phyloP scores from a whole-genome alignment of 2,329 filamentous ascomycete species.

The Cytospora piceicola region DNA sequence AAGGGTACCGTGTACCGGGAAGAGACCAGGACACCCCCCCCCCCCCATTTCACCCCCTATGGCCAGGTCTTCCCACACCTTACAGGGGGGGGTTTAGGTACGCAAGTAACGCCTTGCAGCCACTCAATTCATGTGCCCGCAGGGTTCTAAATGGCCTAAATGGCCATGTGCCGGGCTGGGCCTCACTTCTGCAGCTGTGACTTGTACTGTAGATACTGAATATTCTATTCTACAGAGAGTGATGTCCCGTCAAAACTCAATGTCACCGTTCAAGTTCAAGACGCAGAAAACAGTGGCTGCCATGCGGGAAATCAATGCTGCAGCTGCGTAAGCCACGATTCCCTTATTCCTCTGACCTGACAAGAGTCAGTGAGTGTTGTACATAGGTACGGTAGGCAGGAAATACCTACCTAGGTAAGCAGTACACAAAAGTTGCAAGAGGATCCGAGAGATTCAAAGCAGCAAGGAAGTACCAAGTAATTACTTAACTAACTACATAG shows the following conservation, averaged over 20 bases:
- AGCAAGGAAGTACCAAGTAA: not conserved
- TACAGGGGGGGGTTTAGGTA: conserved; percentile 2
- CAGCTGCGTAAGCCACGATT: not conserved
- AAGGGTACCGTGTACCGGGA: not conserved
- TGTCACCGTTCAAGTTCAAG: conserved; percentile 11
- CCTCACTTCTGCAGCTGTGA: not conserved
- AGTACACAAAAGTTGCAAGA: too few relatives aligned
- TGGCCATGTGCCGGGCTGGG: conserved; percentile 18
- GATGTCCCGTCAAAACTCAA: not conserved
- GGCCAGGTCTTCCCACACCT: not conserved
- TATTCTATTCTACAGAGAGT: too few relatives aligned
- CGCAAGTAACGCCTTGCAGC: conserved; percentile 10
- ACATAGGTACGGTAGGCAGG: too few relatives aligned
- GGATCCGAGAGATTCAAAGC: too few relatives aligned
- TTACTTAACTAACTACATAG: not conserved
- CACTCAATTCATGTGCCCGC: conserved; percentile 16
- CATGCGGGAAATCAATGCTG: not conserved
- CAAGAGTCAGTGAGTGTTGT: too few relatives aligned
- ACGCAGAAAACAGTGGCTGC: not conserved
- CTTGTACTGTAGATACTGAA: too few relatives aligned
- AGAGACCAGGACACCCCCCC: too few relatives aligned
- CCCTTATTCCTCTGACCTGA: not conserved
- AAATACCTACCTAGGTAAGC: too few relatives aligned
- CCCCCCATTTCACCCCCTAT: too few relatives aligned
- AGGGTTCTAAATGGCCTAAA: conserved; percentile 11